Base-by-base conservation (phyloP, 768 basidiomycete species). In the Glaciozyma antarctica region DNA sequence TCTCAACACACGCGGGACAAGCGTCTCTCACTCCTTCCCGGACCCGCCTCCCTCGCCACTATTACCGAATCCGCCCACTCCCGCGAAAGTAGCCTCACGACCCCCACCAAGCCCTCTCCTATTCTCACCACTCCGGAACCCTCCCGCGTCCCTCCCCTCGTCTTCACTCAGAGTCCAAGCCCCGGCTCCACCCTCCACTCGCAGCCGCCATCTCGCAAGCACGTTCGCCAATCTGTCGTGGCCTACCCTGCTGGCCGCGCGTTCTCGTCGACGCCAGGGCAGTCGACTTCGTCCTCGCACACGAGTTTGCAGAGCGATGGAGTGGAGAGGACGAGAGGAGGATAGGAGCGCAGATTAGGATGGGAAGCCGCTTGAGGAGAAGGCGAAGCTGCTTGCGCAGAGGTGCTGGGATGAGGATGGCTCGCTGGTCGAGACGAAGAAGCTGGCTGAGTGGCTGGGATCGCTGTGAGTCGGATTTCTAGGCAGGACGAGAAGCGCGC, bases 401-500 rank as follows among this genome's bases (percentile, higher is more conserved):
- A 82, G 85, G 62, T 93, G 88, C 76, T 90, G 88, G 83, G 81
- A 83, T 41, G 90, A 92, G 71, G 90, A 98, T 72, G 87, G 87
- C 70, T 81, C 81, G 21, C 93, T 92, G 75, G 76, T 93, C 72
- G 80, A 84, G 19, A 86, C 86, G 74, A 91, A 93, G 73, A 94
- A 93, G 79, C 90, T 97, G 72, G 92, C 94, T 1, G 91, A 95
- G 76, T 99, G 90, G 86, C 81, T 99, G 48, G 95, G 95, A 72
- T 87, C 90, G 75, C 78, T 82, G 92, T 97, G 71, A 79, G 93
- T 86, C 12, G 21, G 12, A 21, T 5, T 5, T 44, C 51, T 16
- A 15, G 59, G 60, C 12, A 32, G 15, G n/a, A 49, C 51, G 55
- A 58, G 67, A 47, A 6, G 9, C 21, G 10, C 1, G 13, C 22